A percentile compares a stretch with the other conserved stretches of the same genome.
Conservation (phyloP, 768 basidiomycete genomes). For the Amanita jacksonii region DNA sequence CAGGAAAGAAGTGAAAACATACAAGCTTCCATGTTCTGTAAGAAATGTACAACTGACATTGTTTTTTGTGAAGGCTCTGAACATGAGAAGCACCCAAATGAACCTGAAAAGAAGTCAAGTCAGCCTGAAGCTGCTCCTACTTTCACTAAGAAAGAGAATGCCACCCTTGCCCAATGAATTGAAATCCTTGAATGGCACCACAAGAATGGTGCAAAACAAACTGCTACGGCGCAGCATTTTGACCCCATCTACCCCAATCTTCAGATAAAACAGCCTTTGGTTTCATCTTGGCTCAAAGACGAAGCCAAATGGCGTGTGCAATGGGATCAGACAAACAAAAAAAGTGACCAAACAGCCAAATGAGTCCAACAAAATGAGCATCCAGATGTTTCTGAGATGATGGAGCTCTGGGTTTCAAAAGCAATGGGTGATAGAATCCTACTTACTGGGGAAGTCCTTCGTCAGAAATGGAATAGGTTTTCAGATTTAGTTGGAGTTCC, state of each 20-base stretch:
- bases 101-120: too few species aligned
- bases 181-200: conserved; percentile 28
- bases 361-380: conserved; percentile 19
- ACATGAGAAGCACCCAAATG: neutral
- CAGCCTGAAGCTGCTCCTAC: too few species aligned
- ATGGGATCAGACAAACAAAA: conserved; percentile 8
- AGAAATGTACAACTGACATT: neutral
- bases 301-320: conserved; percentile 16
- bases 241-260: conserved; percentile 22
- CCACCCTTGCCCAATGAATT: conserved; percentile 24
- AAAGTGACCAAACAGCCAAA: conserved; percentile 17
- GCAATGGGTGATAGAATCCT: conserved; percentile 22
- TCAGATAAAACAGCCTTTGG: conserved; percentile 21
- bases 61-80: neutral
- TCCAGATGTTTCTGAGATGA: conserved; percentile 24
- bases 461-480: conserved; percentile 25
- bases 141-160: conserved; percentile 20
- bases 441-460: conserved; percentile 26
- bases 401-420: conserved; percentile 27
- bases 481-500: conserved; percentile 22
- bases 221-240: conserved; percentile 22
- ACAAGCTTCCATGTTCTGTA: neutral
- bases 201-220: conserved; percentile 22
- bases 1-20: neutral
- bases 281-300: conserved; percentile 26